Evolutionary conservation across 2,329 filamentous ascomycete species (phyloP).

Genomic region (Penicillium sumatraense): DNA sequence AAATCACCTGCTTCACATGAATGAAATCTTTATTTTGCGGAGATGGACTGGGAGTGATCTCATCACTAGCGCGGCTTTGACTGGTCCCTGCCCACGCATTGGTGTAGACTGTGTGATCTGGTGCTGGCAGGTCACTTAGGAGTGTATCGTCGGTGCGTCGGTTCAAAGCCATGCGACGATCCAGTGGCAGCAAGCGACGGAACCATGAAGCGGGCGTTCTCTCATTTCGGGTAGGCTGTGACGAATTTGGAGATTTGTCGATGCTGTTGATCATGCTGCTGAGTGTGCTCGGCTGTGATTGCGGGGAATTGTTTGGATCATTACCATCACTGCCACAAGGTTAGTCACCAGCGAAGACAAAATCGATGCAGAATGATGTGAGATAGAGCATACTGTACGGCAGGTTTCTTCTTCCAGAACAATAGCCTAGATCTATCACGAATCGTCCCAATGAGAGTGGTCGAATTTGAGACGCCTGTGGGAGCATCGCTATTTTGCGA

Average conservation of each 20-base stretch:
- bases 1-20: conserved; percentile 39
- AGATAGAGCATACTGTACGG: conserved; percentile 21
- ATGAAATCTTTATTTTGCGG: conserved; percentile 29
- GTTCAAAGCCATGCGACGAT: conserved; percentile 11
- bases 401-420: conserved; percentile 26
- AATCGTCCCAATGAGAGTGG: conserved; percentile 27
- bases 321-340: neutral
- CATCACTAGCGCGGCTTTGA: conserved; percentile 29
- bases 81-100: conserved; percentile 39
- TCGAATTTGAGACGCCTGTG: conserved; percentile 11
- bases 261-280: conserved; percentile 19
- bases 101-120: conserved; percentile 32
- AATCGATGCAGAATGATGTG: neutral
- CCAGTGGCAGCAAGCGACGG: conserved; percentile 15
- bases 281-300: neutral
- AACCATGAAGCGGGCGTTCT: conserved; percentile 4
- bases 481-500: conserved; percentile 8
- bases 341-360: neutral
- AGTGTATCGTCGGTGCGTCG: conserved; percentile 13
- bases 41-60: conserved; percentile 17
- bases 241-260: conserved; percentile 23
- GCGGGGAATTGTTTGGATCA: neutral
- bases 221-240: neutral
- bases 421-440: conserved; percentile 34
- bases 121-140: conserved; percentile 21